Percentiles rank a stretch among this genome's conserved stretches.
phyloP scores from a whole-genome alignment of 2,329 filamentous ascomycete species.

The Verticillium longisporum region DNA sequence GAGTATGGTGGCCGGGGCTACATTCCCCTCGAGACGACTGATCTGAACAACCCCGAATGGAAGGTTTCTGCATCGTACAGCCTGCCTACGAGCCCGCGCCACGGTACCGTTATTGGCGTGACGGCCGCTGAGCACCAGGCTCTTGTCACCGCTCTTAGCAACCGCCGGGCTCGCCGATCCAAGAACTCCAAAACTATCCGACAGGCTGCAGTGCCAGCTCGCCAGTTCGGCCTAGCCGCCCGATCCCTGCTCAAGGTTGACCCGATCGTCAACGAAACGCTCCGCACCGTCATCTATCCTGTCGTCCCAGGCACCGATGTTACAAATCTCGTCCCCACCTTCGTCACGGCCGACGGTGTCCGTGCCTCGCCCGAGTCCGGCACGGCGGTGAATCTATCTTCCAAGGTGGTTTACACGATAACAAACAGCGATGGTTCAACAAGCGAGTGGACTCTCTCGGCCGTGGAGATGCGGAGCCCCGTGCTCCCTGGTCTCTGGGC shows the following conservation, averaged over 20 bases:
- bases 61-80: conserved; percentile 35
- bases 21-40: conserved; percentile 42
- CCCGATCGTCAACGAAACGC: conserved; percentile 10
- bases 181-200: conserved; percentile 2
- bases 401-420: conserved; percentile 11
- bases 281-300: conserved; percentile 11
- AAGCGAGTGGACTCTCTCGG: conserved; percentile 10
- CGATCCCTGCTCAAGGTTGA: conserved; percentile 9
- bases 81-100: conserved; percentile 41
- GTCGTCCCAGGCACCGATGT: conserved; percentile 13
- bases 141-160: conserved; percentile 15
- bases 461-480: conserved; percentile 20
- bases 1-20: conserved; percentile 45
- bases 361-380: conserved; percentile 12
- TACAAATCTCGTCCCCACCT: conserved; percentile 12
- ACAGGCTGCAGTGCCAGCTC: conserved; percentile 6
- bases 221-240: conserved; percentile 8
- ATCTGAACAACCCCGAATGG: conserved; percentile 42
- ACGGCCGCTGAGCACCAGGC: conserved; percentile 36
- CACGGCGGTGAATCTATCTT: conserved; percentile 10
- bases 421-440: conserved; percentile 1
- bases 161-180: conserved; percentile 29
- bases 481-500: conserved; percentile 31
- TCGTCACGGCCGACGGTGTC: conserved; percentile 11
- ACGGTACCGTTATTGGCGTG: conserved; percentile 46